These are phyloP conservation scores for Penicillium sp. DNA, from an alignment of 2,329 filamentous ascomycete genomes.

Conservation along the genomic window DNA sequence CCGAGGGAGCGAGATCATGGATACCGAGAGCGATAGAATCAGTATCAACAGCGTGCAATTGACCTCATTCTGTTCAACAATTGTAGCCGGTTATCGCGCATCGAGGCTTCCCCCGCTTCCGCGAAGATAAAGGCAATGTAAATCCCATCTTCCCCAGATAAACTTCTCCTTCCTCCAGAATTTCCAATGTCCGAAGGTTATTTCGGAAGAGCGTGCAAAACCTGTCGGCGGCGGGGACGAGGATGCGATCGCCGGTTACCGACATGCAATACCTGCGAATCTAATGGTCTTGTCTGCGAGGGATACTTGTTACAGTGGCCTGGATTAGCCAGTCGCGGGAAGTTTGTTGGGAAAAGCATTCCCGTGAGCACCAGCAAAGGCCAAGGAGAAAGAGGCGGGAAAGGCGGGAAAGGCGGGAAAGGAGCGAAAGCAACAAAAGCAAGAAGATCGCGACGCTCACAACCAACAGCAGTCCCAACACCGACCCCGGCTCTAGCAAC, in stretches of 20 bases:
- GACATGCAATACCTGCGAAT: conserved; percentile 4
- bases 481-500: too few relatives aligned
- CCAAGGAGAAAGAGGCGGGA: not conserved
- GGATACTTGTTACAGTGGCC: conserved; percentile 5
- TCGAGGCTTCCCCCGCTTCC: not conserved
- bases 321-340: conserved; percentile 3
- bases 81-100: too few relatives aligned
- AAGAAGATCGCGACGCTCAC: not conserved
- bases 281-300: conserved; percentile 3
- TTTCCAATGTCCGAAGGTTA: not conserved
- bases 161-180: not conserved
- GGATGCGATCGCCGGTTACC: conserved; percentile 5
- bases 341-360: conserved; percentile 5
- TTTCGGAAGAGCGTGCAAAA: conserved; percentile 6
- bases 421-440: not conserved
- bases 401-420: not conserved
- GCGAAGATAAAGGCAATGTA: not conserved
- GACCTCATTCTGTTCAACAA: too few relatives aligned
- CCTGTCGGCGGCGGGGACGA: conserved; percentile 3
- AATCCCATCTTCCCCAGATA: not conserved
- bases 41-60: too few relatives aligned
- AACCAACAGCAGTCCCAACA: not conserved
- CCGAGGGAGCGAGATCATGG: too few relatives aligned
- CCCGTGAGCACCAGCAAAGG: not conserved
- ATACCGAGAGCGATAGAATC: too few relatives aligned